Evolutionary conservation across 345 rosid species (phyloP).

Genomic region (Moringa oleifera): DNA sequence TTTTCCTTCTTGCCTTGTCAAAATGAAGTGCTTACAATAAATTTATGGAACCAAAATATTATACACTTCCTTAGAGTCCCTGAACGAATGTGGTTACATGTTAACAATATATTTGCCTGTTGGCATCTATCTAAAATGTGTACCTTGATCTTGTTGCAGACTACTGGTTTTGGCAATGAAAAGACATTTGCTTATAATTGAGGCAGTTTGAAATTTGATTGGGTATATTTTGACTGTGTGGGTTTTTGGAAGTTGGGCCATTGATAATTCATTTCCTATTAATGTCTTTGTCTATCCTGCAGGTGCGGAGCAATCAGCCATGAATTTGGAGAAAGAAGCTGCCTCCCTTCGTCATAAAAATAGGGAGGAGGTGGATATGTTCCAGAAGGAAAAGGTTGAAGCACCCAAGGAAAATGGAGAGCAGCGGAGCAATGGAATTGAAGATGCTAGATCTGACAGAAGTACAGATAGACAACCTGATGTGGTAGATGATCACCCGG

Average conservation of each 20-base stretch:
- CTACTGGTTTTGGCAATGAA: too few relatives aligned
- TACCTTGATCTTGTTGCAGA: too few relatives aligned
- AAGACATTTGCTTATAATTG: background rate
- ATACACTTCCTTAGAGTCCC: background rate
- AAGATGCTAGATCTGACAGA: conserved; percentile 41
- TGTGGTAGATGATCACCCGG: conserved; percentile 70
- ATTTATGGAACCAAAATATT: background rate
- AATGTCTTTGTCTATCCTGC: conserved; percentile 11
- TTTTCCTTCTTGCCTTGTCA: too few relatives aligned
- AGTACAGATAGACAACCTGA: conserved; percentile 74
- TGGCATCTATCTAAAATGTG: background rate
- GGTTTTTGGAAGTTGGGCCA: background rate
- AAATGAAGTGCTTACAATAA: too few relatives aligned
- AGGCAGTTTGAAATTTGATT: background rate
- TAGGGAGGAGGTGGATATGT: conserved; percentile 38
- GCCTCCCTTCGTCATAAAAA: conserved; percentile 33
- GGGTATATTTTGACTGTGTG: background rate
- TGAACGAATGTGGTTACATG: background rate
- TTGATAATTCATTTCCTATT: background rate
- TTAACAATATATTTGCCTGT: background rate
- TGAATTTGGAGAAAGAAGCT: conserved; percentile 37
- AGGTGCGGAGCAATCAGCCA: conserved; percentile 35
- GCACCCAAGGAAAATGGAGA: conserved; percentile 60
- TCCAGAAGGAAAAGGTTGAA: conserved; percentile 41
- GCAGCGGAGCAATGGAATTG: conserved; percentile 43